Evolutionary conservation across 1,139 yeast genomes (phyloP), one percentile per base, ranked within the genome.

Genomic region (Debaryomyces subglobosus): DNA sequence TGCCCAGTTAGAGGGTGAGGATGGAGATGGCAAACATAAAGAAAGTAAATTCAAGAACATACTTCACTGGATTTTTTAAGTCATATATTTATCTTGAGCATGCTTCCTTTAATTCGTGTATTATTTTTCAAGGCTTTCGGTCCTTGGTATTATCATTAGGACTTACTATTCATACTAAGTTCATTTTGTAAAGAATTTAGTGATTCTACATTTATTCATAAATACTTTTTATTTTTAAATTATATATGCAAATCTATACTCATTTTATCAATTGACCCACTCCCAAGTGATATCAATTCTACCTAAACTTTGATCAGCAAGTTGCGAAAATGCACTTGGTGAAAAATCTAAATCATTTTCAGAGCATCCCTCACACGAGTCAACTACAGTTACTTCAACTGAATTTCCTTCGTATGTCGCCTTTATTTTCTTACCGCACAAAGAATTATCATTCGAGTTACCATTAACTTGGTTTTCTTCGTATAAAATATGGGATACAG

Each of bases 251-350:
- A 30, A 40, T 20, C 24, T 20, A 18, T 21, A 16, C n/a, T 27
- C 20, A 35, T 29, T 21, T 13, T 18, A 20, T 18, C 21, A 40
- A 43, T 49, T 43, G 38, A 53, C 46, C 71, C 66, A 71, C 53
- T 71, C 65, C 81, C 81, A 76, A 45, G 72, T 61, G 48, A 76
- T 66, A 38, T 71, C 62, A 53, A 75, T 72, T 62, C 79, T 68
- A 24, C 79, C 81, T 57, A 72, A 68, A 43, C 39, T 61, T 53
- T 63, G 49, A 57, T 71, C 71, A 20, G 79, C 79, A 53, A 76
- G 59, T 48, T 65, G 57, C 6, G 59, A 42, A 50, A 76, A 75
- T 7, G 79, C 80, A 47, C 68, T 45, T 9, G 79, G 79, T n/a
- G 79, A 73, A 44, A 76, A 70, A 56, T 75, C 80, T 58, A 76